A percentile compares a stretch with the other conserved stretches of the same genome.
Conservation (phyloP, 257 asterid genomes). For the Salvia splendens region DNA sequence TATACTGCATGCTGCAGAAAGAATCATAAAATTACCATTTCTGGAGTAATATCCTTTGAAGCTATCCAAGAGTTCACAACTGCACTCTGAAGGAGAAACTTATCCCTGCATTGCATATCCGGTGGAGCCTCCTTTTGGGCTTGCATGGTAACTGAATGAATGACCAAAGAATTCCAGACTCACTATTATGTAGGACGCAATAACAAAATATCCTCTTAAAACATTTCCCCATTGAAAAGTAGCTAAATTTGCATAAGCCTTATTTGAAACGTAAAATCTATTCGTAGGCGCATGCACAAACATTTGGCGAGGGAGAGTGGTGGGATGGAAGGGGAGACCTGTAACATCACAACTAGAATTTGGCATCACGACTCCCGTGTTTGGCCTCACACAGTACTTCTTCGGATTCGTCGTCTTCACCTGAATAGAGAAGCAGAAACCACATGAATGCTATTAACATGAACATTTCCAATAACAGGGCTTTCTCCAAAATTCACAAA, state of each 20-base stretch:
- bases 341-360: constrained; percentile 49
- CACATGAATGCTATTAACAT: not conserved
- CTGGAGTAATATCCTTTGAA: constrained; percentile 65
- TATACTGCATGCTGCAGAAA: constrained; percentile 11
- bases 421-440: constrained; percentile 34
- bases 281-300: not conserved
- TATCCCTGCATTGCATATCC: constrained; percentile 77
- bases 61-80: constrained; percentile 49
- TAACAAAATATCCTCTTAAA: not conserved
- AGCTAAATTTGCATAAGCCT: constrained; percentile 13
- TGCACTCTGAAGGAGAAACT: constrained; percentile 75
- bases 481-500: constrained; percentile 13
- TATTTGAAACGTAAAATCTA: constrained; percentile 1
- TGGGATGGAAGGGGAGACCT: constrained; percentile 36
- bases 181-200: too few species aligned
- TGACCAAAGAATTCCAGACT: constrained; percentile 22
- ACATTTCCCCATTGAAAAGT: constrained; percentile 7
- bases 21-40: constrained; percentile 46
- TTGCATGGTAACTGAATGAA: constrained; percentile 70
- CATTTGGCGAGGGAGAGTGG: not conserved
- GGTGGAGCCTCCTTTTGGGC: constrained; percentile 79
- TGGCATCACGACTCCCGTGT: constrained; percentile 65
- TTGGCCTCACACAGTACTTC: constrained; percentile 74
- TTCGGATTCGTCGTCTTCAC: constrained; percentile 77
- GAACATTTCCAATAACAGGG: not conserved